Conservation (phyloP, 2,329 filamentous ascomycete species). For the Diaporthe batatas region DNA sequence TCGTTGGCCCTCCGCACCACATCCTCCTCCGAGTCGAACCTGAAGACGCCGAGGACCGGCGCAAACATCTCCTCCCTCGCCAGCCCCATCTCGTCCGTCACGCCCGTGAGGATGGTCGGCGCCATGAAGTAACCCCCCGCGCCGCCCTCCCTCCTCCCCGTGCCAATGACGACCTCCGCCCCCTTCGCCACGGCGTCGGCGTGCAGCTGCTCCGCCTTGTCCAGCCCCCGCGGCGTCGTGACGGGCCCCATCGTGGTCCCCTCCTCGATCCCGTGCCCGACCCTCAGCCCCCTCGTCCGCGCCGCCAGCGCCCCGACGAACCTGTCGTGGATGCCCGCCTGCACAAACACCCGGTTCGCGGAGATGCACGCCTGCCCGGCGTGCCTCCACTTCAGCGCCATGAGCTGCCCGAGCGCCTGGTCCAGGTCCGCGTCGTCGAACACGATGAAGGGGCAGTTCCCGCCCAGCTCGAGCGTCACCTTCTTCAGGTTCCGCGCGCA, state of each 20-base stretch:
- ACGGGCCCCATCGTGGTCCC: slow-evolving; percentile 54
- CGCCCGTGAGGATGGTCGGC: slow-evolving; percentile 75
- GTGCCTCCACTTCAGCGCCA: slow-evolving; percentile 59
- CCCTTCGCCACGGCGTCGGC: slow-evolving; percentile 44
- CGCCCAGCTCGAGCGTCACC: slow-evolving; percentile 77
- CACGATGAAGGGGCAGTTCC: slow-evolving; percentile 77
- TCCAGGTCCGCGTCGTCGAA: slow-evolving; percentile 77
- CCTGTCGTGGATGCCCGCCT: slow-evolving; percentile 71
- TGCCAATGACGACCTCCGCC: slow-evolving; percentile 52
- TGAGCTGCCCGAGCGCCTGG: slow-evolving; percentile 64
- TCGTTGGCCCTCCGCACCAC: slow-evolving; percentile 52
- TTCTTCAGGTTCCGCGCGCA: slow-evolving; percentile 78
- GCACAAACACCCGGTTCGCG: slow-evolving; percentile 75
- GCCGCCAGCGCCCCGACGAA: slow-evolving; percentile 66
- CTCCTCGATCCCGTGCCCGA: slow-evolving; percentile 46
- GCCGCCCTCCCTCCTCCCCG: slow-evolving; percentile 60
- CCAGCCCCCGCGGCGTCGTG: slow-evolving; percentile 51
- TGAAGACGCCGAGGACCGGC: slow-evolving; percentile 42
- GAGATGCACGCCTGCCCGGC: slow-evolving; percentile 76
- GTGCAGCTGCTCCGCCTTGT: slow-evolving; percentile 50
- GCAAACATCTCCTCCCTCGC: slow-evolving; percentile 45
- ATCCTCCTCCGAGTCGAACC: slow-evolving; percentile 51
- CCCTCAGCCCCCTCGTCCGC: slow-evolving; percentile 41
- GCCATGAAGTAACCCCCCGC: slow-evolving; percentile 76
- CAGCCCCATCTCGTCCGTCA: slow-evolving; percentile 45